Evolutionary conservation across 306 rosid species (phyloP).

Genomic region (Argentina anserina): DNA sequence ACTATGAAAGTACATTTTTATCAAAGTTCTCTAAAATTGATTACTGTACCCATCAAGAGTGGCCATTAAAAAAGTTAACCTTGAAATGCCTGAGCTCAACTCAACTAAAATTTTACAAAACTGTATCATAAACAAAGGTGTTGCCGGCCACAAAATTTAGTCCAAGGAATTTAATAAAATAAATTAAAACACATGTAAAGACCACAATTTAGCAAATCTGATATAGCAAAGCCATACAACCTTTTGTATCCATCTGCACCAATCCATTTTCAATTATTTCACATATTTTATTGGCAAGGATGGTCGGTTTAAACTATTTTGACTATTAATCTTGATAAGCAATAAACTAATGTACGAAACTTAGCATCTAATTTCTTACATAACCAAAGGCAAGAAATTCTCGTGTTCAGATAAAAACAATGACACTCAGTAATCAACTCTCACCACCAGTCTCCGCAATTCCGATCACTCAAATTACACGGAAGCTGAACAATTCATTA

Average conservation of each 20-base stretch:
- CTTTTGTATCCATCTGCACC: constrained; percentile 1
- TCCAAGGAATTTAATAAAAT: constrained; percentile 17
- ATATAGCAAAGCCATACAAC: neutral
- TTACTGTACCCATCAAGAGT: neutral
- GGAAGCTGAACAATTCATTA: neutral
- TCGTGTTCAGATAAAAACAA: neutral
- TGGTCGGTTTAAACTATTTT: neutral
- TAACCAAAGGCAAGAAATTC: neutral
- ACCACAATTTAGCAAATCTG: neutral
- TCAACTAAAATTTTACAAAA: neutral
- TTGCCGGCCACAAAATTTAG: constrained; percentile 13
- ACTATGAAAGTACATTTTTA: neutral
- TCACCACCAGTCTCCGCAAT: constrained; percentile 5
- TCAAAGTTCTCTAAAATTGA: neutral
- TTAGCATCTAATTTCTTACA: neutral
- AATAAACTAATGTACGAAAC: constrained; percentile 4
- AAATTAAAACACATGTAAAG: neutral
- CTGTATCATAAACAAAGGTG: neutral
- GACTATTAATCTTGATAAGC: neutral
- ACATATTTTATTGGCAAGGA: neutral
- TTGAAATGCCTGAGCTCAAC: neutral
- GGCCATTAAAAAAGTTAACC: neutral
- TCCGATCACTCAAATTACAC: neutral
- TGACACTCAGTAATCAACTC: neutral
- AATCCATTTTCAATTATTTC: neutral